Evolutionary conservation across 345 rosid species (phyloP).

Genomic region (Murraya paniculata): DNA sequence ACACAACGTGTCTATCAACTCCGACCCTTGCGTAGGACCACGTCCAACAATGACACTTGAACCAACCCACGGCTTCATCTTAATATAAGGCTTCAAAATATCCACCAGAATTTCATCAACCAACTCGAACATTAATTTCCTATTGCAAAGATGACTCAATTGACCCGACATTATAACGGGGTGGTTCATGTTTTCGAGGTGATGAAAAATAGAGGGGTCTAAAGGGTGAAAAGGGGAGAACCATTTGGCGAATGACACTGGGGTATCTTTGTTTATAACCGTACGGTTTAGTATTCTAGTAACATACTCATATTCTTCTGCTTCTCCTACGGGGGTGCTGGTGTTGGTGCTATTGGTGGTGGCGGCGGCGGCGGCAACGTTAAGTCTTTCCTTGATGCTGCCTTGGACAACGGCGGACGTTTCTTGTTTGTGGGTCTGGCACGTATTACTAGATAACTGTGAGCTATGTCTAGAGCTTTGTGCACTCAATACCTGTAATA

Average conservation of each 20-base stretch:
- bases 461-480: constrained; percentile 48
- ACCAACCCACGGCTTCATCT: constrained; percentile 46
- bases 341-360: background rate
- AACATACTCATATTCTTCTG: constrained; percentile 55
- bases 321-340: constrained; percentile 1
- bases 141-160: constrained; percentile 47
- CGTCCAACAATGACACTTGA: background rate
- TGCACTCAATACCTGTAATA: constrained; percentile 27
- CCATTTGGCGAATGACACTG: constrained; percentile 46
- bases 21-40: constrained; percentile 31
- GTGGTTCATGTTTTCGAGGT: constrained; percentile 44
- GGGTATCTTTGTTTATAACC: constrained; percentile 48
- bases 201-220: constrained; percentile 65
- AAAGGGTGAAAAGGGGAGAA: constrained; percentile 69
- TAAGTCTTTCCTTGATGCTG: constrained; percentile 17
- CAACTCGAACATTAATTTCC: constrained; percentile 64
- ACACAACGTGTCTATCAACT: constrained; percentile 36
- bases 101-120: constrained; percentile 61
- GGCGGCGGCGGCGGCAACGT: constrained; percentile 22
- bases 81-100: constrained; percentile 51
- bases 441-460: constrained; percentile 55
- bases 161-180: constrained; percentile 8
- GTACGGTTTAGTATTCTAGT: constrained; percentile 48
- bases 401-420: constrained; percentile 26
- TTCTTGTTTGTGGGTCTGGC: constrained; percentile 49